A percentile compares a stretch with the other conserved stretches of the same genome.
Conservation (phyloP, 257 asterid genomes). For the Solanum clarkiae region DNA sequence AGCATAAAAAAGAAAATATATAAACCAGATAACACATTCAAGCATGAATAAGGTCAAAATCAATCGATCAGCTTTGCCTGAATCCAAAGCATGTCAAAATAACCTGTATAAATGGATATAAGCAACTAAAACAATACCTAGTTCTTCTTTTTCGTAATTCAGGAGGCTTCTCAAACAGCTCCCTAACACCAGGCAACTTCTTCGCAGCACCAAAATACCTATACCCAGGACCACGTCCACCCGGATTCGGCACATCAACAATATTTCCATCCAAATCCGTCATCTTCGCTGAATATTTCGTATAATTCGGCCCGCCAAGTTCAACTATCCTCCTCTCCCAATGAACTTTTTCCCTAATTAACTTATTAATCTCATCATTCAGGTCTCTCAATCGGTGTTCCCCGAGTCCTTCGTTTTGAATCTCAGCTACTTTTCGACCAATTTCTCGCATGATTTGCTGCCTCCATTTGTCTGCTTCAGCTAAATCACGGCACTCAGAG, state of each 20-base stretch:
- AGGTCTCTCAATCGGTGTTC: constrained; percentile 85
- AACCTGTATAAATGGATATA: not conserved
- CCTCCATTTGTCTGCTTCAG: constrained; percentile 98
- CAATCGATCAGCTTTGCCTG: not conserved
- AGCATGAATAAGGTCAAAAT: not conserved
- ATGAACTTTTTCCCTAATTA: constrained; percentile 77
- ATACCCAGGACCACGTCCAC: constrained; percentile 95
- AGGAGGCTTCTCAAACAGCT: constrained; percentile 91
- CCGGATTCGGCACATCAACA: constrained; percentile 92
- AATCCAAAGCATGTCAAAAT: not conserved
- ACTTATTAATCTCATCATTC: constrained; percentile 90
- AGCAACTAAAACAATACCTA: constrained; percentile 26
- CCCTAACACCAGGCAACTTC: constrained; percentile 94
- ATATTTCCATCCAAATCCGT: constrained; percentile 96
- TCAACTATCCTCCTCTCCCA: constrained; percentile 92
- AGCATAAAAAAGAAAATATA: not conserved
- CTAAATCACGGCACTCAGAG: constrained; percentile 91
- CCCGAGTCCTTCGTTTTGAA: constrained; percentile 88
- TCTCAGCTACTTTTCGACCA: constrained; percentile 84
- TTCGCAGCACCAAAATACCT: constrained; percentile 96
- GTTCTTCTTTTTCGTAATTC: constrained; percentile 90
- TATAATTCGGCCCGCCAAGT: constrained; percentile 78
- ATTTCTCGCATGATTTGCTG: constrained; percentile 95
- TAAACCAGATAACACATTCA: not conserved
- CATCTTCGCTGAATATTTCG: constrained; percentile 70